Conservation (phyloP, 345 rosid species). For the Turnera subulata region DNA sequence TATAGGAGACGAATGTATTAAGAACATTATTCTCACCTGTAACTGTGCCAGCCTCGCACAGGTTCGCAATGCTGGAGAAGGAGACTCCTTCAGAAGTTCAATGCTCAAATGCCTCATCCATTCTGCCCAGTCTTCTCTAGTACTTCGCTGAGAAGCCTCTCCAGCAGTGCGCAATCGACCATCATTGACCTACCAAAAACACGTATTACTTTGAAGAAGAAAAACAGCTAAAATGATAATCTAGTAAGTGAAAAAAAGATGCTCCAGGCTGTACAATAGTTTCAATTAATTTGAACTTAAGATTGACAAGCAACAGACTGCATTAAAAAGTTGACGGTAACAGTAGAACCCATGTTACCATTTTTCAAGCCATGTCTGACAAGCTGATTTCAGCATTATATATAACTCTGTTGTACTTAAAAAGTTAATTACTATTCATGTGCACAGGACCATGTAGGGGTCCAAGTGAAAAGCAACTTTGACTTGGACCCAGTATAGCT, state of each 20-base stretch:
- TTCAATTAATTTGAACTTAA: not conserved
- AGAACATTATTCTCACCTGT: constrained; percentile 48
- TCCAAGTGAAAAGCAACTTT: too few species aligned
- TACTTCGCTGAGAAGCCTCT: constrained; percentile 99
- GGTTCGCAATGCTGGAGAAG: constrained; percentile 94
- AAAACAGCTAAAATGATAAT: not conserved
- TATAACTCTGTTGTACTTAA: too few species aligned
- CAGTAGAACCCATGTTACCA: too few species aligned
- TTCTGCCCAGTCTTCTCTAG: constrained; percentile 99
- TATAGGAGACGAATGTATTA: constrained; percentile 13
- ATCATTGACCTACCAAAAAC: constrained; percentile 63
- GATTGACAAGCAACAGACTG: not conserved
- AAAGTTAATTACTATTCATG: too few species aligned
- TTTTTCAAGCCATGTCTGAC: too few species aligned
- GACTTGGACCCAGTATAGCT: too few species aligned
- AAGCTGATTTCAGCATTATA: too few species aligned
- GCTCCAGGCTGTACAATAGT: not conserved
- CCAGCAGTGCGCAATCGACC: constrained; percentile 88
- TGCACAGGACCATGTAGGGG: too few species aligned
- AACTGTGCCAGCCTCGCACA: constrained; percentile 97
- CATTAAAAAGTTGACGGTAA: not conserved
- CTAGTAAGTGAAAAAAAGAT: not conserved
- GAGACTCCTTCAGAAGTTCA: constrained; percentile 95
- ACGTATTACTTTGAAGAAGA: too few species aligned
- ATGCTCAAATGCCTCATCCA: constrained; percentile 99